These are phyloP conservation scores for Avicennia marina DNA, from an alignment of 257 asterid species.

Conservation along the genomic window DNA sequence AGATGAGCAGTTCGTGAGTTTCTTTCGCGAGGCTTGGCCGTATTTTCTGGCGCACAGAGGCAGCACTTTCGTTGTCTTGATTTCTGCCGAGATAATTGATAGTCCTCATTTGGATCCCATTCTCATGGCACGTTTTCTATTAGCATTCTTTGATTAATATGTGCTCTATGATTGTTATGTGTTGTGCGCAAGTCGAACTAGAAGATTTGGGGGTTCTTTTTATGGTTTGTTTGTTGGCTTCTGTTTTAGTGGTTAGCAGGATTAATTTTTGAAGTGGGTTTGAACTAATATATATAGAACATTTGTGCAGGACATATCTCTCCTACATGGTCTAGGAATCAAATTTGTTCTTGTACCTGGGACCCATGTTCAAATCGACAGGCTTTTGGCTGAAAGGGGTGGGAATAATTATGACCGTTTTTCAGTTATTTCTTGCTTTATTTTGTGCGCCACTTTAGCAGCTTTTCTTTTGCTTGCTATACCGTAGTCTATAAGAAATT, in stretches of 20 bases:
- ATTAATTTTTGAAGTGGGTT: not conserved
- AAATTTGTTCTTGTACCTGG: constrained; percentile 96
- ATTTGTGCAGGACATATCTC: constrained; percentile 73
- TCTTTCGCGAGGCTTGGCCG: constrained; percentile 92
- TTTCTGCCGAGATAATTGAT: constrained; percentile 85
- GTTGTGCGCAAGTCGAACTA: too few relatives aligned
- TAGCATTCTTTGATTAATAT: not conserved
- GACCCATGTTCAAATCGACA: constrained; percentile 86
- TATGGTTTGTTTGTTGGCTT: too few relatives aligned
- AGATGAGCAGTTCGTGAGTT: constrained; percentile 74
- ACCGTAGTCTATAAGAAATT: not conserved
- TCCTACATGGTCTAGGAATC: constrained; percentile 91
- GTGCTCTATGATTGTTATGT: too few relatives aligned
- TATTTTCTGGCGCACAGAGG: constrained; percentile 88
- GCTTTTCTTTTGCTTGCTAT: not conserved
- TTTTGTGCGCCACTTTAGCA: not conserved
- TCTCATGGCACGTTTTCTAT: constrained; percentile 60
- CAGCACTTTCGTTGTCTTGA: constrained; percentile 79
- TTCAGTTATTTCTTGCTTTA: not conserved
- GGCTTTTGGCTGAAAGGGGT: constrained; percentile 78
- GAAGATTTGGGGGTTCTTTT: too few relatives aligned
- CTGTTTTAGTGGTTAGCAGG: not conserved
- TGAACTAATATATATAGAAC: constrained; percentile 7
- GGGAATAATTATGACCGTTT: constrained; percentile 12
- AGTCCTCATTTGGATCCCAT: constrained; percentile 65